A percentile compares a stretch with the other conserved stretches of the same genome.
Evolutionary conservation across 2,329 filamentous ascomycete species (phyloP).

Genomic region (Penicillium fuscoglaucum): DNA sequence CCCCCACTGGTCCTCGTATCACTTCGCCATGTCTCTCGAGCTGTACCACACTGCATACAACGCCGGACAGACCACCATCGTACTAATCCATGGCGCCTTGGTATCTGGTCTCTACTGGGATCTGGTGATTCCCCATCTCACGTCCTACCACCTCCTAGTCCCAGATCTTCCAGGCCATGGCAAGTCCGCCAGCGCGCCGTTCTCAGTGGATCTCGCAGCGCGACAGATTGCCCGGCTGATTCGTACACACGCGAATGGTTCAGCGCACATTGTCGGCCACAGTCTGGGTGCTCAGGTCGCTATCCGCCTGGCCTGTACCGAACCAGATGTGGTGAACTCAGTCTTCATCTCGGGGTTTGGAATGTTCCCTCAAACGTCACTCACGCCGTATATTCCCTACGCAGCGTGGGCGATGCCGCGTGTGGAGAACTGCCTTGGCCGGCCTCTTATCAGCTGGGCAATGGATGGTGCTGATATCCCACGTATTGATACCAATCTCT

Average conservation of each 20-base stretch:
- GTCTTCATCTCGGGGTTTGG: constrained; percentile 12
- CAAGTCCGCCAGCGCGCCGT: constrained; percentile 11
- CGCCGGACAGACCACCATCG: constrained; percentile 4
- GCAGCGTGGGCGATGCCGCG: constrained; percentile 7
- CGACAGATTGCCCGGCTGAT: constrained; percentile 8
- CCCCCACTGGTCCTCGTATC: background rate
- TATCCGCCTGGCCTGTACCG: constrained; percentile 7
- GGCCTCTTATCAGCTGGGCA: constrained; percentile 8
- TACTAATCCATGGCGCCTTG: constrained; percentile 20
- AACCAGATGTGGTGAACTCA: constrained; percentile 7
- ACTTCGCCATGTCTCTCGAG: constrained; percentile 1
- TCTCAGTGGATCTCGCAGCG: constrained; percentile 10
- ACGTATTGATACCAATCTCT: background rate
- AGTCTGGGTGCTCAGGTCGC: constrained; percentile 20
- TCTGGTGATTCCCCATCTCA: constrained; percentile 9
- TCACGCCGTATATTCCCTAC: constrained; percentile 11
- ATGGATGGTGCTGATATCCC: constrained; percentile 15
- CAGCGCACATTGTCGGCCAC: constrained; percentile 17
- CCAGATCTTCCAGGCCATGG: constrained; percentile 22
- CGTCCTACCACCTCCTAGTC: constrained; percentile 15
- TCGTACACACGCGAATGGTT: constrained; percentile 5
- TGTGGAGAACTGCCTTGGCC: constrained; percentile 8
- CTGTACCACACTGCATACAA: background rate
- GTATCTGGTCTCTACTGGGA: constrained; percentile 15
- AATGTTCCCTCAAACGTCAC: constrained; percentile 3